Percentiles rank a stretch among this genome's conserved stretches.
Conservation (phyloP, 257 asterid genomes). For the Leonotis leonurus region DNA sequence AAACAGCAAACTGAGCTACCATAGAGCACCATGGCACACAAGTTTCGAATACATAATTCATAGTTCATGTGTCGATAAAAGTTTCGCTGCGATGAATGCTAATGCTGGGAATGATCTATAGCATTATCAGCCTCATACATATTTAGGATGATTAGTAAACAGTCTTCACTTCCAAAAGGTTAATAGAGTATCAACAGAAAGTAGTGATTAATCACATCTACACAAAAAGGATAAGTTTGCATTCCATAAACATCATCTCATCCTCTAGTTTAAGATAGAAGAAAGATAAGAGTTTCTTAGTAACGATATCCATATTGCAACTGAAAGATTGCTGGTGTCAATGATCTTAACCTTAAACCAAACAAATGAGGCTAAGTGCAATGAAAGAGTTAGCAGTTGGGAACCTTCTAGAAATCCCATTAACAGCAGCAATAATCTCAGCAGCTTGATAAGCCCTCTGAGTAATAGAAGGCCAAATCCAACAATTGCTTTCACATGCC, state of each 20-base stretch:
- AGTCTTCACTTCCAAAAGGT: too few species aligned
- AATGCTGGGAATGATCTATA: too few species aligned
- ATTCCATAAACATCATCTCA: too few species aligned
- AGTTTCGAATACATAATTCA: too few species aligned
- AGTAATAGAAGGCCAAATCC: conserved; percentile 99
- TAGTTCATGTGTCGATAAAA: too few species aligned
- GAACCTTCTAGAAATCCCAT: conserved; percentile 67
- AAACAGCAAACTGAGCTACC: background rate
- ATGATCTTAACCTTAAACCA: conserved; percentile 4
- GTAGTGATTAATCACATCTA: background rate
- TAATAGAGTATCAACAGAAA: too few species aligned
- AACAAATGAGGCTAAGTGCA: background rate
- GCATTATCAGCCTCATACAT: too few species aligned
- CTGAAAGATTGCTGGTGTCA: background rate
- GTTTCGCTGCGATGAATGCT: too few species aligned
- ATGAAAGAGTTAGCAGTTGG: background rate
- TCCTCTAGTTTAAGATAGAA: background rate
- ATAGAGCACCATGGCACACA: too few species aligned
- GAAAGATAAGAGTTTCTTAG: background rate
- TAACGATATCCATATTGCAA: background rate
- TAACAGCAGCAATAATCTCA: conserved; percentile 83
- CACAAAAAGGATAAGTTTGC: too few species aligned
- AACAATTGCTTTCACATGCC: conserved; percentile 78
- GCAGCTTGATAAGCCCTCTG: conserved; percentile 98
- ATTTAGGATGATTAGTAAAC: background rate